phyloP scores from a whole-genome alignment of 2,329 filamentous ascomycete species.

The Aspergillus texensis region DNA sequence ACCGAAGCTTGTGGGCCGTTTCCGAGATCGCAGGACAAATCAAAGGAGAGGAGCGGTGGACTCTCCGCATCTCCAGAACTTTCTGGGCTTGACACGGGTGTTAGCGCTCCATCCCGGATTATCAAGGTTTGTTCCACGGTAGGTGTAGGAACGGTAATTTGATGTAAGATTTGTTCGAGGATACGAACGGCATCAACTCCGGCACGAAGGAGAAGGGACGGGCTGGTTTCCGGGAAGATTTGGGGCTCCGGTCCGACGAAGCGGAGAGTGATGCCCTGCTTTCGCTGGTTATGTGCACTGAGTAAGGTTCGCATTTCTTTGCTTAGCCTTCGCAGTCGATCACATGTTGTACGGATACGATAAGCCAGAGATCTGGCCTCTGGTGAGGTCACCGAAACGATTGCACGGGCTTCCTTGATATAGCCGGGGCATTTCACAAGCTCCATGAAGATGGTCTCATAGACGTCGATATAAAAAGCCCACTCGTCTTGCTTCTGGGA shows the following conservation, averaged over 20 bases:
- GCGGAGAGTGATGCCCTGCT: background rate
- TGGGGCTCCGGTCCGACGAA: background rate
- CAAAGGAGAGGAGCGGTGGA: background rate
- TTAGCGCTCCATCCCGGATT: background rate
- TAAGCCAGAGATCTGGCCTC: background rate
- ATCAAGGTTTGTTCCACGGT: background rate
- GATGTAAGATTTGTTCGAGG: background rate
- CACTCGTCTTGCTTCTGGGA: constrained; percentile 22
- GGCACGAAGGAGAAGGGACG: background rate
- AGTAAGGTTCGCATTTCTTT: background rate
- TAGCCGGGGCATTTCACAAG: constrained; percentile 26
- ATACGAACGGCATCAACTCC: background rate
- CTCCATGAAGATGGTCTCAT: constrained; percentile 28
- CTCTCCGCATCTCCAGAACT: background rate
- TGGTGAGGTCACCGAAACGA: background rate
- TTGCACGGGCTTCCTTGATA: background rate
- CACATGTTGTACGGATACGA: background rate
- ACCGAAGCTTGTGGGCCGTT: background rate
- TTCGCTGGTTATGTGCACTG: background rate
- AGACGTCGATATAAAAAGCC: constrained; percentile 27
- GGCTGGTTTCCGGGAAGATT: background rate
- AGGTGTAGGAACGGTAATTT: background rate
- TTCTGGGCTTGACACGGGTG: background rate
- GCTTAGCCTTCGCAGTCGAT: background rate
- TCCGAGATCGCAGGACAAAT: background rate